Evolutionary conservation across 2,329 filamentous ascomycete species (phyloP), one percentile per base, ranked within the genome.

Genomic region (Cladosporium sp.): DNA sequence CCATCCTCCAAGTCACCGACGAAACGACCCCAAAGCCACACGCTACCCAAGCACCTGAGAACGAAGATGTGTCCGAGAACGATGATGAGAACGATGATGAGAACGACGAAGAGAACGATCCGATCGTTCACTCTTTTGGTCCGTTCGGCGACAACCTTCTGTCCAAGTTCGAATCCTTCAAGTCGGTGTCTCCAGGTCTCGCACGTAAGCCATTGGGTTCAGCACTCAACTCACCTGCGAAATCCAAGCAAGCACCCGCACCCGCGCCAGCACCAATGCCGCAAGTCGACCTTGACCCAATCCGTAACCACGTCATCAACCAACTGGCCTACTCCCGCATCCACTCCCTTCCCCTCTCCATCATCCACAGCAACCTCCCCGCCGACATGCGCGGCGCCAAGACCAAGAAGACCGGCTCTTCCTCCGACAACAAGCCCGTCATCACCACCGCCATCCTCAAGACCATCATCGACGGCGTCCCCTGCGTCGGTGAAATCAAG

Each of bases 311-410:
- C 66, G 84, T 95, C 55, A 80, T 93, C 67, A 97, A 97, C 70
- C 93, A 99, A 71, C 81, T 99, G 24, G 93, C 93, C 27, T 99
- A 89, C 70, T 96, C 93, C 1, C 88, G 92, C 22, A 78, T 97
- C 6, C 91, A 92, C 13, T 95, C 91, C 0, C 93, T 89, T 20
- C 92, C 93, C 3, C 78, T 97, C 43, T 95, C 92, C 1, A 88
- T 85, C 43, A 93, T 99, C 51, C 78, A 96, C 73, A 85, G 83
- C 67, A 88, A 96, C 64, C 83, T 99, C 11, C 93, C 93, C n/a
- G 63, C 70, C 20, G 73, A 77, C 54, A 60, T 76, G n/a, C 66
- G 64, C 52, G 61, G 58, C 37, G 63, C 42, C 60, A 64, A 59
- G 56, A 60, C 22, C 63, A 60, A 45, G 58, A 62, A 7, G 58